Evolutionary conservation across 1,284 basidiomycete genomes (phyloP).

Genomic region (Neonothopanus nambi): DNA sequence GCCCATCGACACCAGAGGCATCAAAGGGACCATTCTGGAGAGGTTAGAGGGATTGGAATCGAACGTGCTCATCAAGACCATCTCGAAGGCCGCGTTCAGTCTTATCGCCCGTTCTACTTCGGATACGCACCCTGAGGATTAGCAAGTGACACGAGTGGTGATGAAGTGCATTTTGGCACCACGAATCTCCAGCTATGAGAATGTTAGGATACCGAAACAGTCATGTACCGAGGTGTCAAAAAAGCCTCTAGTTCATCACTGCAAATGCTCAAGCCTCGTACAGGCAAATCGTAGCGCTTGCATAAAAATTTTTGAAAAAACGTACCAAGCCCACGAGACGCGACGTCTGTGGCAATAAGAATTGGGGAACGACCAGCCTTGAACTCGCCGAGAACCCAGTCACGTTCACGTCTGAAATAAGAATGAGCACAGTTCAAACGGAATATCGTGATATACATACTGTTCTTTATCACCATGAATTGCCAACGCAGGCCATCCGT

Average conservation of each 20-base stretch:
- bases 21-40: conserved; percentile 27
- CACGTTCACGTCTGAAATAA: conserved; percentile 83
- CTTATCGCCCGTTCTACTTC: conserved; percentile 45
- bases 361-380: conserved; percentile 97
- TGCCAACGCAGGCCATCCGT: conserved; percentile 98
- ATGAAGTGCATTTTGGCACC: background rate
- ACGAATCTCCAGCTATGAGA: conserved; percentile 5
- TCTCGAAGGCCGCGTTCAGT: conserved; percentile 39
- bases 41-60: conserved; percentile 40
- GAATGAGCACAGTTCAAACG: conserved; percentile 5
- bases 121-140: conserved; percentile 45
- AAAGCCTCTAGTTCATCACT: background rate
- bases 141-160: conserved; percentile 12
- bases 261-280: background rate
- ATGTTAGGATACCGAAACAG: conserved; percentile 10
- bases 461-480: conserved; percentile 99
- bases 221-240: background rate
- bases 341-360: conserved; percentile 97
- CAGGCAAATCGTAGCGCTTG: conserved; percentile 10
- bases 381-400: conserved; percentile 98
- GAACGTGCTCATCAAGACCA: too few relatives aligned
- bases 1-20: conserved; percentile 16
- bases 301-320: conserved; percentile 40
- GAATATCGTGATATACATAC: conserved; percentile 47
- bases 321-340: conserved; percentile 99